Base-by-base conservation (phyloP, 306 rosid genomes). In the Macrotyloma uniflorum region DNA sequence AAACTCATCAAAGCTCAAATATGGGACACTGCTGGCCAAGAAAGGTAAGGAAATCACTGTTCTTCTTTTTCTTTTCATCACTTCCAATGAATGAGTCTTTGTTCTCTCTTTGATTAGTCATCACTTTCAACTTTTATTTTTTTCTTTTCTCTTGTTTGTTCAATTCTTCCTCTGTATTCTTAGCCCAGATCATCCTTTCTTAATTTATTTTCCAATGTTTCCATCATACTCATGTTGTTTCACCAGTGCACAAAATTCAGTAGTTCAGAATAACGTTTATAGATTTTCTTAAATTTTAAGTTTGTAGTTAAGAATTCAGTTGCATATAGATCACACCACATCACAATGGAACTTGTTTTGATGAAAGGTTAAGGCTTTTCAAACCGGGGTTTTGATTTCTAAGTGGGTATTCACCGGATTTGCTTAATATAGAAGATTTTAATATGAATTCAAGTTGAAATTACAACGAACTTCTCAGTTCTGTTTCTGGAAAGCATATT, bases 1-100 rank as follows among this genome's bases (percentile, higher is more conserved):
- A 94, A 90, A 57, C 89, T 94, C 86, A 83, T 94, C 97, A 94
- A 94, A 74, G 94, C 96, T 18, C 98, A 94, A 84, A 92, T 94
- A 38, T 94, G 98, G 98, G 97, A 94, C 86, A 94, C 98, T 67
- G 98, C 98, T 1, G 98, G 98, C 82, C 98, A 94, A 83, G 98
- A 94, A 89, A 89, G 83, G 83, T 79, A 1, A 93, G 95, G 87
- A 67, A 13, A 15, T 33, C 33, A 4, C 28, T 8, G 5, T 40
- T 42, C 30, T 30, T 16, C 20, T 33, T 11, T 53, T 43, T 20
- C 30, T 19, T 14, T 23, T 33, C 54, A 53, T 54, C 74, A 22
- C 7, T 35, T 23, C 13, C 18, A 16, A 0, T n/a, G 23, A 47
- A 16, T 38, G 16, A 59, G 1, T 61, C 69, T 26, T 6, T 74